Evolutionary conservation across 441 rosid genomes (phyloP), one percentile per base, ranked within the genome.

Genomic region (Heliophila coronopifolia): DNA sequence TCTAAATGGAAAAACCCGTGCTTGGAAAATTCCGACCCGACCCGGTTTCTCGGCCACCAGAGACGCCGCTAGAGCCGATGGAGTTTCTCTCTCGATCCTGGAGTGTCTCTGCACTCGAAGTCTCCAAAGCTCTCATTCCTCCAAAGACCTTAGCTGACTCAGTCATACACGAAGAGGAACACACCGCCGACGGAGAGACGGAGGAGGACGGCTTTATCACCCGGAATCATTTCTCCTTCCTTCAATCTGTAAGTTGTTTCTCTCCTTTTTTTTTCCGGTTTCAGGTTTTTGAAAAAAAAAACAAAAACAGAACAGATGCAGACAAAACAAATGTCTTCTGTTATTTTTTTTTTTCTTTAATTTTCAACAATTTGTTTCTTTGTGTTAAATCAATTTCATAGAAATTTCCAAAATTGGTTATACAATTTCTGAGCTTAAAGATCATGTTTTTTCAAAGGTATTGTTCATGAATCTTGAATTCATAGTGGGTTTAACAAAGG

Each of bases 51-150:
- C 63, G 82, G 31, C 96, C 83, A 26, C 94, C 96, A 67, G 92
- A 84, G 59, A 79, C 90, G 0, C 94, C 92, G 0, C 52, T 58
- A 1, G 87, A 80, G 48, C 85, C 97, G 19, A 88, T 88, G 94
- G 94, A 88, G 73, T 88, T 80, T 48, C 78, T 88, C 5, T 79
- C 97, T 15, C 87, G 92, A 6, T 80, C 97, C 0, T 88, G 97
- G 92, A 88, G 97, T 36, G 58, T 83, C 9, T 88, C 94, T 9
- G 85, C 97, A n/a, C 63, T 65, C 4, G 82, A 84, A 46, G 81
- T 88, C 42, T 82, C 94, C 2, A 82, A 74, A 63, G 86, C 83
- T 4, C 64, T 87, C 9, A 61, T 77, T 1, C 83, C 80, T 1
- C 16, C 72, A 0, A 80, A 72, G 23, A 37, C 69, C 37, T 41